phyloP scores from a whole-genome alignment of 2,329 filamentous ascomycete genomes.

The Aspergillus brasiliensis region DNA sequence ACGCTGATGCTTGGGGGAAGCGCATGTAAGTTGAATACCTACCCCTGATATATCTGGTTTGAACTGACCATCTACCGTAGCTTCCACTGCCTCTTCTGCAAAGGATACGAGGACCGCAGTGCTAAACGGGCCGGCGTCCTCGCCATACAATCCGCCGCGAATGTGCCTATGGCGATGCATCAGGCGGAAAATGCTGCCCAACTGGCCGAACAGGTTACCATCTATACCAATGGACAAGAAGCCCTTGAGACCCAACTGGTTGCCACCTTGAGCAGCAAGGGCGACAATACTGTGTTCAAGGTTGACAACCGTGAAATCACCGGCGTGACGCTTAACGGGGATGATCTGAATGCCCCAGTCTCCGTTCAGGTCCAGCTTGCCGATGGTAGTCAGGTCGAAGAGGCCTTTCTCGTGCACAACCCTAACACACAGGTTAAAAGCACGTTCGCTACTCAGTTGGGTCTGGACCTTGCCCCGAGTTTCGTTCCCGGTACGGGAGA shows the following conservation, averaged over 20 bases:
- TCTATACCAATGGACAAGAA: conserved; percentile 56
- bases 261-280: background rate
- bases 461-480: background rate
- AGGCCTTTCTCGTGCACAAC: conserved; percentile 6
- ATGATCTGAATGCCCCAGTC: background rate
- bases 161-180: conserved; percentile 39
- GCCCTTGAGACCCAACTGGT: conserved; percentile 24
- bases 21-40: conserved; percentile 45
- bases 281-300: background rate
- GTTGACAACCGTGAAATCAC: conserved; percentile 2
- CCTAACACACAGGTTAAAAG: background rate
- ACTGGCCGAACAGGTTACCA: conserved; percentile 48
- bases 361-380: background rate
- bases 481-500: background rate
- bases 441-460: conserved; percentile 2
- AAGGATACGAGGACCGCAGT: conserved; percentile 61
- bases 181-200: conserved; percentile 48
- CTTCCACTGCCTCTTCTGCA: conserved; percentile 64
- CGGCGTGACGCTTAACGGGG: background rate
- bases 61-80: conserved; percentile 25
- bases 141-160: conserved; percentile 41
- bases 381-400: background rate
- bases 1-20: conserved; percentile 56
- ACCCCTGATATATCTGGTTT: too few species aligned
- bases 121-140: conserved; percentile 51